Conservation (phyloP, 2,329 filamentous ascomycete genomes). For the Lachnellula occidentalis region DNA sequence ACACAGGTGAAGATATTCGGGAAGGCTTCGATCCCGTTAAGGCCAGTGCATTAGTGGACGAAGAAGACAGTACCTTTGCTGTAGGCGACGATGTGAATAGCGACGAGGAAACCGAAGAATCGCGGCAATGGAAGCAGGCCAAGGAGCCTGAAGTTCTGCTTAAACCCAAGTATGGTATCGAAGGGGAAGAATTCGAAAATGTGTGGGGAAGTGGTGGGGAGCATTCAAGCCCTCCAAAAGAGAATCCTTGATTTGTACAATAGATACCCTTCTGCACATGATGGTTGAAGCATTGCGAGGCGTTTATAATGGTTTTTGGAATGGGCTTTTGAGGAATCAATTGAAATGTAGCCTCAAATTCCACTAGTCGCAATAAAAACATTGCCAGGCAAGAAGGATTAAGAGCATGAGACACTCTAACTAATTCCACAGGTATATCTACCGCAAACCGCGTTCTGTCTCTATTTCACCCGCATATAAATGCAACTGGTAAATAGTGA, state of each 20-base stretch:
- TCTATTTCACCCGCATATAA: no score
- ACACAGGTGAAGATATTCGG: slow-evolving; percentile 44
- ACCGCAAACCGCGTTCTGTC: no score
- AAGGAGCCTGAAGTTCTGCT: slow-evolving; percentile 19
- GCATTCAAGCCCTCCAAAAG: slow-evolving; percentile 21
- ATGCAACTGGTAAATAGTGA: no score
- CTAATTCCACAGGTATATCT: no score
- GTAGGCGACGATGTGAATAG: slow-evolving; percentile 30
- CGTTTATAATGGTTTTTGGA: slow-evolving; percentile 7
- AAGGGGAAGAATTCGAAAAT: slow-evolving; percentile 32
- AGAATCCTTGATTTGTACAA: slow-evolving; percentile 28
- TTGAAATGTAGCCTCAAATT: neutral
- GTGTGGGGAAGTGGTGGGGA: slow-evolving; percentile 28
- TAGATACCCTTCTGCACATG: slow-evolving; percentile 17
- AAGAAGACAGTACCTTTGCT: slow-evolving; percentile 32
- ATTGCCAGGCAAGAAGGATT: no score
- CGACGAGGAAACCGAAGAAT: slow-evolving; percentile 36
- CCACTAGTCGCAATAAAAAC: no score
- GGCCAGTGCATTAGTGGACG: slow-evolving; percentile 35
- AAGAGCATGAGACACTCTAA: no score
- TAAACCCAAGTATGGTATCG: slow-evolving; percentile 32
- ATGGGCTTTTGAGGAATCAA: neutral
- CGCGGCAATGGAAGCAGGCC: slow-evolving; percentile 37
- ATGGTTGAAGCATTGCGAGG: slow-evolving; percentile 14
- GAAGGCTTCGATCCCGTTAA: slow-evolving; percentile 49